Percentiles rank a stretch among this genome's conserved stretches.
Evolutionary conservation across 176 grass and related monocot genomes (phyloP).

Genomic region (Cenchrus purpureus): DNA sequence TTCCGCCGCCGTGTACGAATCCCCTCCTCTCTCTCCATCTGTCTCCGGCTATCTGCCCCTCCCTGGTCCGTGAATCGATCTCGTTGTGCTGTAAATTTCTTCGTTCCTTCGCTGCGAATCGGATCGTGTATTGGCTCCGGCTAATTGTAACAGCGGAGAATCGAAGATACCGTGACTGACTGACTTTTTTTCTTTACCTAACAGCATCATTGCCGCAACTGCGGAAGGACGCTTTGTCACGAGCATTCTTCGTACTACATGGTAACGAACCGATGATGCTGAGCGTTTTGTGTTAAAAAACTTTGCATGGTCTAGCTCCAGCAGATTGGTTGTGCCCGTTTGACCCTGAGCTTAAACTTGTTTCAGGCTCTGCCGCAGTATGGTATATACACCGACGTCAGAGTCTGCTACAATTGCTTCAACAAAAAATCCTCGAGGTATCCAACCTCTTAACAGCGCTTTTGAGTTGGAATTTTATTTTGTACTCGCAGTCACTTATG

Average conservation of each 20-base stretch:
- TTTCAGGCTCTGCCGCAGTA: constrained; percentile 91
- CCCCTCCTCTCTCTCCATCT: not conserved
- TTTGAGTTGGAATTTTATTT: not conserved
- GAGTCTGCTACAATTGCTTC: constrained; percentile 90
- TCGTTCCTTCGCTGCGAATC: not conserved
- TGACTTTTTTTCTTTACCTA: not conserved
- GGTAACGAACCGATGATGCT: constrained; percentile 37
- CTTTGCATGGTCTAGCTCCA: not conserved
- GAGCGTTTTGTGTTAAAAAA: not conserved
- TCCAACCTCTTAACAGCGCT: not conserved
- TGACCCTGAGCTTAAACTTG: constrained; percentile 32
- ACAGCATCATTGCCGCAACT: constrained; percentile 97
- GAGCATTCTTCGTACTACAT: constrained; percentile 96
- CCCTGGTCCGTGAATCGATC: not conserved
- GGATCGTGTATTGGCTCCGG: not conserved
- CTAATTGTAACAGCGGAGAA: not conserved
- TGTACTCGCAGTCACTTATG: not conserved
- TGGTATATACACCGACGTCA: constrained; percentile 81
- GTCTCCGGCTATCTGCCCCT: not conserved
- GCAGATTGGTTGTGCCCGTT: not conserved
- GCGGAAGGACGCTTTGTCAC: constrained; percentile 88
- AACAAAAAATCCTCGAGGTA: constrained; percentile 82
- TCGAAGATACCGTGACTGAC: not conserved
- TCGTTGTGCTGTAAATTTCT: not conserved
- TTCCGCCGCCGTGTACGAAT: constrained; percentile 87